Percentiles rank a stretch among this genome's conserved stretches.
Evolutionary conservation across 1,139 yeast genomes (phyloP).

Genomic region (Sugiyamaella castrensis): DNA sequence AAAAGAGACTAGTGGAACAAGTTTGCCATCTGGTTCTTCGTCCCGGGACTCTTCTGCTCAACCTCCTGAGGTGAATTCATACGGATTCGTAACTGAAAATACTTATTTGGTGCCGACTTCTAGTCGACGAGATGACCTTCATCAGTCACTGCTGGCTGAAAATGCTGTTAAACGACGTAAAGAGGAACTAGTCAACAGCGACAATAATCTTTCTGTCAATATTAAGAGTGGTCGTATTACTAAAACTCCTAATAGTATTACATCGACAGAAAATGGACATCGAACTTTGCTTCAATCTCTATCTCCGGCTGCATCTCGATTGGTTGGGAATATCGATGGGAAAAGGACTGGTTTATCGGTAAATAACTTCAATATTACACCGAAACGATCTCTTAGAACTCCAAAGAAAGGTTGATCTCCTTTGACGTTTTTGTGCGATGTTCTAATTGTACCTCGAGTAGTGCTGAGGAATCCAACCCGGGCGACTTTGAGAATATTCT

Average conservation of each 20-base stretch:
- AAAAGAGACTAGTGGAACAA: background rate
- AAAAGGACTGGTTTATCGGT: conserved; percentile 3
- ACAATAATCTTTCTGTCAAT: conserved; percentile 6
- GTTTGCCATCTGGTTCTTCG: background rate
- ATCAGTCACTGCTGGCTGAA: conserved; percentile 17
- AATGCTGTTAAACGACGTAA: conserved; percentile 9
- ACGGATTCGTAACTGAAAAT: conserved; percentile 22
- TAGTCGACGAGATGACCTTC: conserved; percentile 21
- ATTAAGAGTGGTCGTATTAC: conserved; percentile 15
- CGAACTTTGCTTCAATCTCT: conserved; percentile 9
- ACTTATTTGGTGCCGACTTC: conserved; percentile 21
- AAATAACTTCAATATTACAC: background rate
- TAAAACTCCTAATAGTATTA: conserved; percentile 12
- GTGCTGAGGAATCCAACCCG: too few species aligned
- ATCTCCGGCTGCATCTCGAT: conserved; percentile 24
- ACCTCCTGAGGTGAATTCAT: conserved; percentile 22
- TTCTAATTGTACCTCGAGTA: too few species aligned
- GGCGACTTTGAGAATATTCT: too few species aligned
- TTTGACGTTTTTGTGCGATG: too few species aligned
- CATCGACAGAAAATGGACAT: background rate
- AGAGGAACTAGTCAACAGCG: conserved; percentile 5
- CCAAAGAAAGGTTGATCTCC: background rate
- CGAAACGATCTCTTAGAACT: conserved; percentile 1
- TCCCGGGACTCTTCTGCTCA: background rate
- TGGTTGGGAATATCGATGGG: conserved; percentile 11